Conservation (phyloP, 768 basidiomycete genomes). For the Termitomyces sp. region DNA sequence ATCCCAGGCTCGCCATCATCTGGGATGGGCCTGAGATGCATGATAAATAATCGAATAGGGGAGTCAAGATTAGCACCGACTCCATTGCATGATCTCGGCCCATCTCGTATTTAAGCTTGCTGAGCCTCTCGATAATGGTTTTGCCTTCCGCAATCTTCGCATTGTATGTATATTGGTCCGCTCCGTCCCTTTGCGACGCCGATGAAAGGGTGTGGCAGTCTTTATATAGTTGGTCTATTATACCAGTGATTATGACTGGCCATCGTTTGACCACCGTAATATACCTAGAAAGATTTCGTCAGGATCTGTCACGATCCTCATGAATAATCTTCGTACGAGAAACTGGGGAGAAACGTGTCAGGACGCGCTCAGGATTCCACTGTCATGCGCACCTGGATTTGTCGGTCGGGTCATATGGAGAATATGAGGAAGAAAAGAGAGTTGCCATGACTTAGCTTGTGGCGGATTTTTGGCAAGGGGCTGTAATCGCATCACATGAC, state of each 20-base stretch:
- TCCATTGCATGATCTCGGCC: conserved; percentile 63
- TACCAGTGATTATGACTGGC: conserved; percentile 77
- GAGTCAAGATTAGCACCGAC: conserved; percentile 33
- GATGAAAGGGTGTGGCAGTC: conserved; percentile 58
- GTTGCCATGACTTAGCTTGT: background rate
- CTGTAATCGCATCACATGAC: no score
- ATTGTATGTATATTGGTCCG: conserved; percentile 20
- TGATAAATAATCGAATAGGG: background rate
- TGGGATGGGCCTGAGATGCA: conserved; percentile 50
- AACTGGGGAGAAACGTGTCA: conserved; percentile 33
- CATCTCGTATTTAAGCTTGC: conserved; percentile 87
- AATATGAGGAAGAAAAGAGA: conserved; percentile 48
- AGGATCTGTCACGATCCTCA: background rate
- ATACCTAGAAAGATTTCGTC: conserved; percentile 40
- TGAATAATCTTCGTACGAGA: conserved; percentile 46
- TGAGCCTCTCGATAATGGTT: conserved; percentile 64
- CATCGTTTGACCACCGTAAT: conserved; percentile 77
- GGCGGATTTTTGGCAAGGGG: no score
- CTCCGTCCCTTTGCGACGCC: conserved; percentile 22
- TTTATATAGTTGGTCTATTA: conserved; percentile 74
- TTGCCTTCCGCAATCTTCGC: conserved; percentile 70
- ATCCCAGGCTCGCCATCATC: conserved; percentile 70
- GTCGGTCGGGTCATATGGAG: conserved; percentile 74
- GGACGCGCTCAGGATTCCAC: background rate
- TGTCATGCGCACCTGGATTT: conserved; percentile 43